Evolutionary conservation across 208 protist species (phyloP).

Genomic region (Wallacemonas sp.): DNA sequence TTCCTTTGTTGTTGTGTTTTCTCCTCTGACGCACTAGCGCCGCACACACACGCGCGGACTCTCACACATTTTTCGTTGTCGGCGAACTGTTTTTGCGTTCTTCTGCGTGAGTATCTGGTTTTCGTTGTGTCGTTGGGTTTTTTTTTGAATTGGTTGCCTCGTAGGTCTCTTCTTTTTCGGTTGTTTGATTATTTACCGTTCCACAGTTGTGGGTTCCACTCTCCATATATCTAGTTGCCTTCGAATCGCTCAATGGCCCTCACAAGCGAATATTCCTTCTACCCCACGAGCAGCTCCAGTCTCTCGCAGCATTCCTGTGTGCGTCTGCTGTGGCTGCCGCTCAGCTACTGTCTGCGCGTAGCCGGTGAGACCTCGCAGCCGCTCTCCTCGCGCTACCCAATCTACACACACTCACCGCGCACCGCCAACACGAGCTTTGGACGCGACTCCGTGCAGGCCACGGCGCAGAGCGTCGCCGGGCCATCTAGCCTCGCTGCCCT

Average conservation of each 20-base stretch:
- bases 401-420: constrained; percentile 7
- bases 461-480: not conserved
- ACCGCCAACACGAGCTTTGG: constrained; percentile 12
- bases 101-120: too few species aligned
- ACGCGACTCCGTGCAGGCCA: constrained; percentile 11
- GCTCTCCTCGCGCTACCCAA: not conserved
- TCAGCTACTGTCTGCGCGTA: constrained; percentile 50
- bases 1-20: too few species aligned
- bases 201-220: too few species aligned
- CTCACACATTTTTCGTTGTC: too few species aligned
- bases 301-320: constrained; percentile 59
- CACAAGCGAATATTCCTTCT: constrained; percentile 21
- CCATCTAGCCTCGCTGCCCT: not conserved
- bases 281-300: constrained; percentile 49
- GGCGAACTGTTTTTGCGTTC: too few species aligned
- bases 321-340: constrained; percentile 75
- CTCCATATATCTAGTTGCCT: not conserved
- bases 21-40: too few species aligned
- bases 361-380: constrained; percentile 15
- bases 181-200: not conserved
- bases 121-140: too few species aligned
- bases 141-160: too few species aligned
- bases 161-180: not conserved
- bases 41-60: too few species aligned
- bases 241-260: not conserved